A percentile compares a stretch with the other conserved stretches of the same genome.
These are phyloP conservation scores for Acanthamoeba sp. DNA, from an alignment of 208 protist species.

Conservation along the genomic window DNA sequence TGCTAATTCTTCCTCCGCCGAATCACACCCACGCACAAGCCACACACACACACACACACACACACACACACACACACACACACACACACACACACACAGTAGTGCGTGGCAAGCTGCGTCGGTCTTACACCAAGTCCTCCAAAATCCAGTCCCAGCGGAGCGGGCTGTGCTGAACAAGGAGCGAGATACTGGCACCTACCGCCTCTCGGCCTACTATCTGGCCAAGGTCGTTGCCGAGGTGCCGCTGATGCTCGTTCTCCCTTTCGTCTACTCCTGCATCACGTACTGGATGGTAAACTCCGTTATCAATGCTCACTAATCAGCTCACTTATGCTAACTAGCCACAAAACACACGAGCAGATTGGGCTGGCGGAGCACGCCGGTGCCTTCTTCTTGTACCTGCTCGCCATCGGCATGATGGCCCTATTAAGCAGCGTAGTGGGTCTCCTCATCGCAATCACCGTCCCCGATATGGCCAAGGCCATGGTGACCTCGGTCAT, in stretches of 20 bases:
- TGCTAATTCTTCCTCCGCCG: not conserved
- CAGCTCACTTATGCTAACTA: too few species aligned
- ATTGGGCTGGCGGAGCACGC: not conserved
- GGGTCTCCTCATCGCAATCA: not conserved
- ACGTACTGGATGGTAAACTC: slow-evolving; percentile 82
- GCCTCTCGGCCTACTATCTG: slow-evolving; percentile 78
- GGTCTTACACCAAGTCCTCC: too few species aligned
- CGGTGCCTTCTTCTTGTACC: not conserved
- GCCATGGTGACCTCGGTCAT: not conserved
- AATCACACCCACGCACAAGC: too few species aligned
- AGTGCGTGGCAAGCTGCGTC: too few species aligned
- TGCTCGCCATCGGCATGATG: too few species aligned
- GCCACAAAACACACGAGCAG: too few species aligned
- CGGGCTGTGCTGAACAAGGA: slow-evolving; percentile 80
- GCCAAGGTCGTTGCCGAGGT: slow-evolving; percentile 78
- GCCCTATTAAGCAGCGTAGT: not conserved
- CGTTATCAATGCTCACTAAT: too few species aligned
- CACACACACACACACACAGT: too few species aligned
- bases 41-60: too few species aligned
- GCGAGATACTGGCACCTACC: slow-evolving; percentile 56
- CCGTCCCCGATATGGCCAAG: not conserved
- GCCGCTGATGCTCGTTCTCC: slow-evolving; percentile 57
- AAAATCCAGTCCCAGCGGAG: slow-evolving; percentile 49
- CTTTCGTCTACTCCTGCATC: slow-evolving; percentile 64
- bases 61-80: too few species aligned